Conservation (phyloP, 1,284 basidiomycete genomes). For the Cystobasidium pallidum region DNA sequence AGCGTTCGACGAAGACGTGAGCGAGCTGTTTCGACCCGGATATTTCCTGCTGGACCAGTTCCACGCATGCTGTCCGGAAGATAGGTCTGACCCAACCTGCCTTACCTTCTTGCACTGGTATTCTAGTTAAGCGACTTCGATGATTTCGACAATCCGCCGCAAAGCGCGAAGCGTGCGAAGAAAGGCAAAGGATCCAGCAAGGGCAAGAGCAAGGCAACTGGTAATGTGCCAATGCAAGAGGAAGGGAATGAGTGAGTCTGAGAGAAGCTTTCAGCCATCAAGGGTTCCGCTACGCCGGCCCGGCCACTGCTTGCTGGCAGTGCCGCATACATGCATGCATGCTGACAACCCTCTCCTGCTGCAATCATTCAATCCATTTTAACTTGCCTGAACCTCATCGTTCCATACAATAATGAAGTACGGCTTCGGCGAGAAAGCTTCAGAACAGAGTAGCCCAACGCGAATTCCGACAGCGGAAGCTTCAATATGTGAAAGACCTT, state of each 20-base stretch:
- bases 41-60: not conserved
- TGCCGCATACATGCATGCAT: conserved; percentile 1
- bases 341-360: conserved; percentile 8
- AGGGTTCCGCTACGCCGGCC: not conserved
- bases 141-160: conserved; percentile 4
- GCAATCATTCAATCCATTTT: not conserved
- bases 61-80: not conserved
- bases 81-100: not conserved
- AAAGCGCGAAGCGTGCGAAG: conserved; percentile 19
- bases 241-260: conserved; percentile 10
- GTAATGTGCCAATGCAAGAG: not conserved
- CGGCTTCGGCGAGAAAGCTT: conserved; percentile 36
- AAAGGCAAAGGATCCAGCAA: conserved; percentile 29
- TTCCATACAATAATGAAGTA: not conserved
- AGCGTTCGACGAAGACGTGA: conserved; percentile 20
- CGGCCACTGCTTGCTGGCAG: not conserved
- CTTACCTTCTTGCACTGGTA: not conserved
- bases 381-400: no score
- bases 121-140: conserved; percentile 26
- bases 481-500: conserved; percentile 45
- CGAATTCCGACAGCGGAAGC: conserved; percentile 45
- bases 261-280: not conserved
- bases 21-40: conserved; percentile 4
- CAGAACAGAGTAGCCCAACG: conserved; percentile 44
- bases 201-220: conserved; percentile 18